Evolutionary conservation across 331 rosid genomes (phyloP).

Genomic region (Cydonia oblonga): DNA sequence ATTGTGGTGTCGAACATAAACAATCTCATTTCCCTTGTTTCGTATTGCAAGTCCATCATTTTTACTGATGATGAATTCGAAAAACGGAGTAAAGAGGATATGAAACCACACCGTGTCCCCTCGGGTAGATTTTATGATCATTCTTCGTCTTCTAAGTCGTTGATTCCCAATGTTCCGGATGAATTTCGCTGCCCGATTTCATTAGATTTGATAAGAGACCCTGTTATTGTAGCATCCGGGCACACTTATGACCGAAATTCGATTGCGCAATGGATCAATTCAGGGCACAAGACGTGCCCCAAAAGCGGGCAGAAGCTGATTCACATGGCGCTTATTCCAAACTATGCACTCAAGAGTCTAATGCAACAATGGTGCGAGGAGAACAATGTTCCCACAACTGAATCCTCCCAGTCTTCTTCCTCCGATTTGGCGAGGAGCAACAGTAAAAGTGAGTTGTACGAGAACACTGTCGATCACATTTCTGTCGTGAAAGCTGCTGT

Average conservation of each 20-base stretch:
- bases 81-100: slow-evolving; percentile 22
- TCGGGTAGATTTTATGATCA: slow-evolving; percentile 20
- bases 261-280: slow-evolving; percentile 78
- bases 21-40: slow-evolving; percentile 58
- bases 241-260: slow-evolving; percentile 76
- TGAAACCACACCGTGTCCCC: slow-evolving; percentile 27
- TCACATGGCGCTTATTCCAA: slow-evolving; percentile 85
- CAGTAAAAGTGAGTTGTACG: slow-evolving; percentile 17
- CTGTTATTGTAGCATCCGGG: slow-evolving; percentile 55
- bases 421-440: slow-evolving; percentile 23
- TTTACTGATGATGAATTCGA: slow-evolving; percentile 33
- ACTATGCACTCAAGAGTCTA: slow-evolving; percentile 75
- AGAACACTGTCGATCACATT: slow-evolving; percentile 48
- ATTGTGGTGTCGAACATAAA: slow-evolving; percentile 64
- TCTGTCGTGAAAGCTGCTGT: slow-evolving; percentile 53
- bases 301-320: slow-evolving; percentile 80
- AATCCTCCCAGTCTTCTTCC: slow-evolving; percentile 22
- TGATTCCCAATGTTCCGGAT: slow-evolving; percentile 45
- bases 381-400: slow-evolving; percentile 32
- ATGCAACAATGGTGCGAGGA: slow-evolving; percentile 74
- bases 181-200: slow-evolving; percentile 91
- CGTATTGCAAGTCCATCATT: slow-evolving; percentile 50
- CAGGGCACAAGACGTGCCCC: slow-evolving; percentile 87
- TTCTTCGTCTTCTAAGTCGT: slow-evolving; percentile 43
- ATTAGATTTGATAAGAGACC: slow-evolving; percentile 76